Evolutionary conservation across 345 rosid genomes (phyloP).

Genomic region (Pugionium dolabratum): DNA sequence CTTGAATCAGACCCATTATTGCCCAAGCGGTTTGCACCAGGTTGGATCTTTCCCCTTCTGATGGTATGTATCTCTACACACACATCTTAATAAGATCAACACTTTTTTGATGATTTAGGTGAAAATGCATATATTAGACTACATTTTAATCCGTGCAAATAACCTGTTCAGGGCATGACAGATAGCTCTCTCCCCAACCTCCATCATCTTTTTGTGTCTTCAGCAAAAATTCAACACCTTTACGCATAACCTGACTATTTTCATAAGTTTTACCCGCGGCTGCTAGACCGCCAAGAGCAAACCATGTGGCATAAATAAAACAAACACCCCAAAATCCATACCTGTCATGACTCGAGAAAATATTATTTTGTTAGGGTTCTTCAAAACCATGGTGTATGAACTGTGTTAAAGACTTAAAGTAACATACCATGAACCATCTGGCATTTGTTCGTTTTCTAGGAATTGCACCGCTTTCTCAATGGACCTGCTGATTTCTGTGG

Average conservation of each 20-base stretch:
- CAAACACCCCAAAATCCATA: slow-evolving; percentile 53
- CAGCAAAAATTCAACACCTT: slow-evolving; percentile 49
- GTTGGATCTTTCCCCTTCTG: slow-evolving; percentile 49
- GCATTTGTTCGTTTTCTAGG: slow-evolving; percentile 42
- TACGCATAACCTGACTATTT: slow-evolving; percentile 39
- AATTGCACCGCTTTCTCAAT: slow-evolving; percentile 40
- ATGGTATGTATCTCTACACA: slow-evolving; percentile 50
- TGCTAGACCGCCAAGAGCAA: slow-evolving; percentile 49
- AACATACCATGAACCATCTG: slow-evolving; percentile 54
- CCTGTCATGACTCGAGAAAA: slow-evolving; percentile 29
- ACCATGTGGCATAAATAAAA: slow-evolving; percentile 54
- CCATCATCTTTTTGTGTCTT: slow-evolving; percentile 50
- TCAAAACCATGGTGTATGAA: background rate
- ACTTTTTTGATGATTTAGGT: background rate
- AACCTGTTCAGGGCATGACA: slow-evolving; percentile 59
- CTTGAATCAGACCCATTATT: slow-evolving; percentile 57
- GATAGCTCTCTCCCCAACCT: slow-evolving; percentile 65
- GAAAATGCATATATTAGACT: background rate
- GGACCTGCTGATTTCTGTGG: slow-evolving; percentile 43
- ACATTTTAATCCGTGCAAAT: background rate
- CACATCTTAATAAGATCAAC: background rate
- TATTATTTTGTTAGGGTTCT: background rate
- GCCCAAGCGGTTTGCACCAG: slow-evolving; percentile 65
- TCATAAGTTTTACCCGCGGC: slow-evolving; percentile 49
- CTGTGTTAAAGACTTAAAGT: background rate